phyloP scores from a whole-genome alignment of 1,139 yeast species.

The Meyerozyma carpophila region DNA sequence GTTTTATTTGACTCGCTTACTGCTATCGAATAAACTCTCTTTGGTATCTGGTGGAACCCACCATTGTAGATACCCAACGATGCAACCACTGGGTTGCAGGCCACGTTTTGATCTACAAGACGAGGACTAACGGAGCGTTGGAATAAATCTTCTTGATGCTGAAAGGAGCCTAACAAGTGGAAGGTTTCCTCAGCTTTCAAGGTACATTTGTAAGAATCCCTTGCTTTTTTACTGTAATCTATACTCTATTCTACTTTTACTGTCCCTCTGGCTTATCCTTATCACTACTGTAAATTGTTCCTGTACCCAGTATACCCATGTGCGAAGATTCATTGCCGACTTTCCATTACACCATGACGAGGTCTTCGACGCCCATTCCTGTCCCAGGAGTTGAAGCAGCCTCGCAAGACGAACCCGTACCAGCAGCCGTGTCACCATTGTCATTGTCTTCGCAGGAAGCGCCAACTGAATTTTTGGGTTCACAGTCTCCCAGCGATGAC shows the following conservation, averaged over 20 bases:
- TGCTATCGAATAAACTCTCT: slow-evolving; percentile 40
- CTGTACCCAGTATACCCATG: not conserved
- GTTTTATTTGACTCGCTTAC: slow-evolving; percentile 85
- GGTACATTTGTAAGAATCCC: not conserved
- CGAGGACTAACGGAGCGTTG: slow-evolving; percentile 67
- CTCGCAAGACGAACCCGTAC: not conserved
- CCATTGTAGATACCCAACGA: slow-evolving; percentile 36
- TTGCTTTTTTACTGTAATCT: not conserved
- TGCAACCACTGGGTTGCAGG: slow-evolving; percentile 61
- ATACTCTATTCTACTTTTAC: not conserved
- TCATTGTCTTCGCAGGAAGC: slow-evolving; percentile 17
- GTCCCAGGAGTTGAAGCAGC: not conserved
- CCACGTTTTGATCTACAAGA: slow-evolving; percentile 24
- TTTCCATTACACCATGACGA: not conserved
- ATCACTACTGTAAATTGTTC: not conserved
- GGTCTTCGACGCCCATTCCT: not conserved
- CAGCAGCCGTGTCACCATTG: slow-evolving; percentile 29
- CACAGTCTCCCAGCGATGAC: slow-evolving; percentile 11
- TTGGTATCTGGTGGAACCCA: not conserved
- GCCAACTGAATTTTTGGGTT: slow-evolving; percentile 7
- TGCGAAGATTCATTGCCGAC: not conserved
- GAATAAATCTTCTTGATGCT: not conserved
- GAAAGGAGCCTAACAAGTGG: not conserved
- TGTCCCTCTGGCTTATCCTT: not conserved
- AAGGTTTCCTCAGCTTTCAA: not conserved